Percentiles rank a stretch among this genome's conserved stretches.
Evolutionary conservation across 2,329 filamentous ascomycete genomes (phyloP).

Genomic region (Diplodia corticola): DNA sequence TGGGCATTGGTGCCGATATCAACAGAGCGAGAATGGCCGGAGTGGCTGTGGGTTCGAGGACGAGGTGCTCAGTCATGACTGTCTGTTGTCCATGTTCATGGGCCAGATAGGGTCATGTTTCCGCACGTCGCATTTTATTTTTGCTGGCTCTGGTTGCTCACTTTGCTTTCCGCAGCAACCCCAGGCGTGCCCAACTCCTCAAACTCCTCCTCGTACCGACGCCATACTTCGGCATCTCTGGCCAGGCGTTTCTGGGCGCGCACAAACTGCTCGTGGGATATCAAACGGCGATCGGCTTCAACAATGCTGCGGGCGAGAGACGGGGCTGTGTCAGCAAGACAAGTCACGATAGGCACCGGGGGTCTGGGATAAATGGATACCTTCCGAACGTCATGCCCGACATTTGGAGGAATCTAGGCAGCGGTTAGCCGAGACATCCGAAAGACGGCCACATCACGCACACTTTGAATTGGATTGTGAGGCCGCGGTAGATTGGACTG

Average conservation of each 20-base stretch:
- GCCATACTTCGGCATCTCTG: slow-evolving; percentile 68
- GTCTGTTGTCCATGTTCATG: too few relatives aligned
- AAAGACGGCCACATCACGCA: slow-evolving; percentile 45
- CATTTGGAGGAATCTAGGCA: slow-evolving; percentile 74
- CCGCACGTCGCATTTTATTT: background rate
- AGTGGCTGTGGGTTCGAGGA: too few relatives aligned
- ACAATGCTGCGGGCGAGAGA: slow-evolving; percentile 37
- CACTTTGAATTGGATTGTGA: slow-evolving; percentile 78
- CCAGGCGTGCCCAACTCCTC: slow-evolving; percentile 40
- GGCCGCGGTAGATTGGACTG: slow-evolving; percentile 70
- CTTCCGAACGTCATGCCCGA: slow-evolving; percentile 77
- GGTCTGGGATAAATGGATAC: background rate
- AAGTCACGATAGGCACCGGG: background rate
- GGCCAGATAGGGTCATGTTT: background rate
- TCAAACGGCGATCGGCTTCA: slow-evolving; percentile 69
- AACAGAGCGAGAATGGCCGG: background rate
- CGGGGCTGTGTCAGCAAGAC: background rate
- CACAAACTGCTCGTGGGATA: slow-evolving; percentile 65
- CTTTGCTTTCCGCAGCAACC: slow-evolving; percentile 7
- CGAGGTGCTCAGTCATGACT: too few relatives aligned
- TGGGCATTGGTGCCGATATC: background rate
- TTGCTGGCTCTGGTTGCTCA: slow-evolving; percentile 7
- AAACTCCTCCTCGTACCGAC: slow-evolving; percentile 64
- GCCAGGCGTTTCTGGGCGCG: slow-evolving; percentile 64
- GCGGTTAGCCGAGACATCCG: background rate